Percentiles rank a stretch among this genome's conserved stretches.
These are phyloP conservation scores for Neoboletus magnificus DNA, from an alignment of 768 basidiomycete species.

Conservation along the genomic window DNA sequence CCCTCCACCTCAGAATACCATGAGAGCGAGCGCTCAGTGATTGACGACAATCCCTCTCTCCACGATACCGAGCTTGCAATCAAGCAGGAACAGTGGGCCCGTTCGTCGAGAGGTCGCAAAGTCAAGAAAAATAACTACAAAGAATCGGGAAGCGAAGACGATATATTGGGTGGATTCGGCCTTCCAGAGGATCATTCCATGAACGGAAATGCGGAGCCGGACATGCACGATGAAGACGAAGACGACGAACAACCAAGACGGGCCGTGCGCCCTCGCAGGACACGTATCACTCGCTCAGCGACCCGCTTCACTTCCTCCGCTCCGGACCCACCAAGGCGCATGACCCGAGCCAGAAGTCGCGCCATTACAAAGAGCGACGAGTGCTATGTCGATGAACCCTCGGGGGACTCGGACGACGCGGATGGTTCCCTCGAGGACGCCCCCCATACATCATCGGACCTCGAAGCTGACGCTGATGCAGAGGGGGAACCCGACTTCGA, in stretches of 20 bases:
- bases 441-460: conserved; percentile 39
- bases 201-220: conserved; percentile 20
- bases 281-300: conserved; percentile 27
- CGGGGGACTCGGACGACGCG: conserved; percentile 49
- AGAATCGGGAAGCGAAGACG: conserved; percentile 48
- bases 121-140: conserved; percentile 39
- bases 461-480: conserved; percentile 35
- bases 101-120: conserved; percentile 40
- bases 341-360: conserved; percentile 27
- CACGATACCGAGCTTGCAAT: neutral
- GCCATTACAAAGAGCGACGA: conserved; percentile 44
- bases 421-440: conserved; percentile 61
- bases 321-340: conserved; percentile 3
- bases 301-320: conserved; percentile 1
- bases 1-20: conserved; percentile 33
- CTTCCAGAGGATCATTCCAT: conserved; percentile 7
- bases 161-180: conserved; percentile 17
- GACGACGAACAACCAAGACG: conserved; percentile 27
- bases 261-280: conserved; percentile 10
- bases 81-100: conserved; percentile 14
- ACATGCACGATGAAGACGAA: conserved; percentile 31
- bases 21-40: conserved; percentile 32
- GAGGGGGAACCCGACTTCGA: conserved; percentile 41
- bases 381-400: conserved; percentile 48
- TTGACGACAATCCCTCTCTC: conserved; percentile 23